Conservation (phyloP, 768 basidiomycete species). For the Suillus alpinus region DNA sequence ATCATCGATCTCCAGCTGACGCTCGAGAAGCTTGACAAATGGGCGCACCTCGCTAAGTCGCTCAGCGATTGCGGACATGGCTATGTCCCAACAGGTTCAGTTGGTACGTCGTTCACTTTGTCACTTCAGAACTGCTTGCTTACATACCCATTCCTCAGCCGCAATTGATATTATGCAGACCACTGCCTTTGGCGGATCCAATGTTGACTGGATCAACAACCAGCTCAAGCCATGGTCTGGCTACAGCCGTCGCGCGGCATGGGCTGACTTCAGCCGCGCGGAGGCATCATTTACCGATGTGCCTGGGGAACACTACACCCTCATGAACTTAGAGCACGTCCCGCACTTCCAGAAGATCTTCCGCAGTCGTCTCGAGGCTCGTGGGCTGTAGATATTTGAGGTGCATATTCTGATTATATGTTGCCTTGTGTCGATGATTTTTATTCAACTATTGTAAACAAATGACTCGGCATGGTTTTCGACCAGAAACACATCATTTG, state of each 20-base stretch:
- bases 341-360: conserved; percentile 28
- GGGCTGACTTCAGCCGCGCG: conserved; percentile 19
- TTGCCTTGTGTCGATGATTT: too few relatives aligned
- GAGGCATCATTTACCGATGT: conserved; percentile 23
- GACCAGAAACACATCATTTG: too few relatives aligned
- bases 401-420: too few relatives aligned
- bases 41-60: conserved; percentile 27
- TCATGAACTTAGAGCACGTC: conserved; percentile 30
- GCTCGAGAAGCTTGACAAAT: conserved; percentile 22
- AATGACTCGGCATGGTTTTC: too few relatives aligned
- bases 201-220: conserved; percentile 26
- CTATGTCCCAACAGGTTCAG: conserved; percentile 22
- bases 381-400: conserved; percentile 16
- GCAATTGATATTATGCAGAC: conserved; percentile 24
- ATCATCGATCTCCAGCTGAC: conserved; percentile 27
- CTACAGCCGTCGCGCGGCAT: too few relatives aligned
- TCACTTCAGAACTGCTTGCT: not conserved
- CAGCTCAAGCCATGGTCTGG: conserved; percentile 24
- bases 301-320: conserved; percentile 27
- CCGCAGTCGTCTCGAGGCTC: conserved; percentile 21
- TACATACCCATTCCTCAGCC: conserved; percentile 11
- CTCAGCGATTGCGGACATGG: conserved; percentile 28
- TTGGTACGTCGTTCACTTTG: conserved; percentile 17
- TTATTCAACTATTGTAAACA: too few relatives aligned
- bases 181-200: conserved; percentile 24